These are phyloP conservation scores for Hyaloscypha bicolor DNA, from an alignment of 495 filamentous ascomycete species.

Conservation along the genomic window DNA sequence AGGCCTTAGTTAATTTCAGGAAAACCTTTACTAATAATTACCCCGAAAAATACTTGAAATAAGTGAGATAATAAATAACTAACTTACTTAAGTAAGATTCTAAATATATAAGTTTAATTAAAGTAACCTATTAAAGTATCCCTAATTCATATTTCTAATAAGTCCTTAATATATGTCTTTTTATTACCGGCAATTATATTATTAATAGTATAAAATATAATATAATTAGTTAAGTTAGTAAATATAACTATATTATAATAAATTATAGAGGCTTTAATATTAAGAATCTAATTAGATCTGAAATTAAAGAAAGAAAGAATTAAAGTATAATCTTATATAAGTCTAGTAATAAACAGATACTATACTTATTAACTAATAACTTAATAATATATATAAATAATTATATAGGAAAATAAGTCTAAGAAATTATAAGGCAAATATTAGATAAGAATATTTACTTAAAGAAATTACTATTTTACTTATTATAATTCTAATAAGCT, in stretches of 20 bases:
- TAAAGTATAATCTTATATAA: no score
- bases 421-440: neutral
- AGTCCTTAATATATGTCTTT: neutral
- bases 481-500: no score
- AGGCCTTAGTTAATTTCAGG: no score
- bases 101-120: neutral
- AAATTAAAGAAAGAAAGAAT: no score
- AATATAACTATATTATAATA: neutral
- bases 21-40: neutral
- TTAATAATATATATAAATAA: no score
- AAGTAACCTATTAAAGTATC: neutral
- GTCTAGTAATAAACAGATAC: no score
- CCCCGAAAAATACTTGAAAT: neutral
- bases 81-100: neutral
- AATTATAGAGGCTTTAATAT: neutral
- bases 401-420: neutral
- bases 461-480: no score
- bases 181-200: neutral
- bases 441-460: no score
- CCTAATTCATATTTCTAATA: neutral
- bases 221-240: neutral
- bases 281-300: neutral
- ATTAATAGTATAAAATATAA: neutral
- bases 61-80: neutral
- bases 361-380: neutral